Conservation (phyloP, 1,284 basidiomycete genomes). For the Wolfiporia cocos region DNA sequence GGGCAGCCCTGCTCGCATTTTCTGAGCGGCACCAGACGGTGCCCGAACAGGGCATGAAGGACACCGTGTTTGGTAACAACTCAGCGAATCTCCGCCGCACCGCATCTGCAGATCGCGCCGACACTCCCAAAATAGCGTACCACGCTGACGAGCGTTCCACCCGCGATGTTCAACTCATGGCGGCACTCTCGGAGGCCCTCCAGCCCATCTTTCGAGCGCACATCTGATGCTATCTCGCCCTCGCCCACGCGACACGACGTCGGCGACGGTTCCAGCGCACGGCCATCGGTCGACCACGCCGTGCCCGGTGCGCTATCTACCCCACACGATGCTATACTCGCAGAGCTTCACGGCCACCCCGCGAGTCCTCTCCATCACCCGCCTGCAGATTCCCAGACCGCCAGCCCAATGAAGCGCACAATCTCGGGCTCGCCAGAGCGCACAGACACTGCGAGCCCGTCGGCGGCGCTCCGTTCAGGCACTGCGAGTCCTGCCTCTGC, state of each 20-base stretch:
- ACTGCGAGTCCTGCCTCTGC: conserved; percentile 13
- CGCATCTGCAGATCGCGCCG: too few relatives aligned
- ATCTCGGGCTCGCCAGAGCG: conserved; percentile 16
- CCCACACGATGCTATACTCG: conserved; percentile 58
- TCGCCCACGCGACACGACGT: conserved; percentile 3
- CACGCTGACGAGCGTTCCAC: too few relatives aligned
- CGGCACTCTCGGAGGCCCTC: conserved; percentile 8
- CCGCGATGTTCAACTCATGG: too few relatives aligned
- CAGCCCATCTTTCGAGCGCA: neutral
- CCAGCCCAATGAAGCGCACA: conserved; percentile 8
- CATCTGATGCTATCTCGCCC: conserved; percentile 3
- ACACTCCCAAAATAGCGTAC: too few relatives aligned
- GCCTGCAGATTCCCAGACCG: conserved; percentile 11
- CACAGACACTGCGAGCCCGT: conserved; percentile 20
- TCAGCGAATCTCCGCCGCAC: too few relatives aligned
- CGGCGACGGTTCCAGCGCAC: conserved; percentile 2
- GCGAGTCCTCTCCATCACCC: too few relatives aligned
- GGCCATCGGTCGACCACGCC: conserved; percentile 11
- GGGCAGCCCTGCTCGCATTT: too few relatives aligned
- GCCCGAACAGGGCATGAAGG: too few relatives aligned
- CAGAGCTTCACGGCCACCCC: conserved; percentile 35
- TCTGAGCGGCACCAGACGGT: too few relatives aligned
- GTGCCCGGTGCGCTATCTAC: conserved; percentile 34
- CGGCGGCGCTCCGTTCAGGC: conserved; percentile 13
- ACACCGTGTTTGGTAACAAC: too few relatives aligned